phyloP scores from a whole-genome alignment of 2,329 filamentous ascomycete species.

The Basipetospora sp. region DNA sequence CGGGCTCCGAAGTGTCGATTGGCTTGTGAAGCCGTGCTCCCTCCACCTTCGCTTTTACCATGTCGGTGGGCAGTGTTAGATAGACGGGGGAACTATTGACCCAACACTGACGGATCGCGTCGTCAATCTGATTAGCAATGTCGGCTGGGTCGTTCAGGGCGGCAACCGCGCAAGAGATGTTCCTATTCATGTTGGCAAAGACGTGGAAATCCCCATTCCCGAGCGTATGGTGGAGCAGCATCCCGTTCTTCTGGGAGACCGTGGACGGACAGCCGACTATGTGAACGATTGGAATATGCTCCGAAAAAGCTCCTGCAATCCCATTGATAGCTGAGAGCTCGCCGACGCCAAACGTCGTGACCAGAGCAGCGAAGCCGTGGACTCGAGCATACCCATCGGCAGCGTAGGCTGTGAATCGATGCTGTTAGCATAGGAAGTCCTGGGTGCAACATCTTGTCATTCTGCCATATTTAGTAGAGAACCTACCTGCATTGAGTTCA shows the following conservation, averaged over 20 bases:
- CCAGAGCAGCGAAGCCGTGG: constrained; percentile 52
- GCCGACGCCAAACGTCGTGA: constrained; percentile 66
- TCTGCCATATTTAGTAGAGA: constrained; percentile 10
- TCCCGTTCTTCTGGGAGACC: constrained; percentile 30
- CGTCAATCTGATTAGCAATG: constrained; percentile 62
- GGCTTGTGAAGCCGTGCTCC: constrained; percentile 55
- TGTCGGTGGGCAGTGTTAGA: constrained; percentile 68
- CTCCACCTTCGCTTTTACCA: constrained; percentile 62
- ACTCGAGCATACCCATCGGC: constrained; percentile 68
- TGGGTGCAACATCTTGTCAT: too few relatives aligned
- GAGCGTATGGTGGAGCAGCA: constrained; percentile 52
- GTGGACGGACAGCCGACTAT: constrained; percentile 43
- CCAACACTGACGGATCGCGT: constrained; percentile 61
- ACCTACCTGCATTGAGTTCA: constrained; percentile 55
- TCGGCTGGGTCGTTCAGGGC: constrained; percentile 56
- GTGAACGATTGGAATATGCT: constrained; percentile 57
- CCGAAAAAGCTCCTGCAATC: constrained; percentile 58
- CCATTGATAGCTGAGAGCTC: constrained; percentile 62
- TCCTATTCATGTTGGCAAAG: constrained; percentile 62
- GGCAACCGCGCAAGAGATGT: constrained; percentile 57
- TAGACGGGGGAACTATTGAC: constrained; percentile 66
- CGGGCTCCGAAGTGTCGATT: constrained; percentile 49
- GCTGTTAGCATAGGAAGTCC: too few relatives aligned
- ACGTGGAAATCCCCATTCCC: constrained; percentile 70
- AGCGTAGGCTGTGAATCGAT: constrained; percentile 43